Conservation (phyloP, 2,329 filamentous ascomycete genomes). For the Plenodomus biglobosus region DNA sequence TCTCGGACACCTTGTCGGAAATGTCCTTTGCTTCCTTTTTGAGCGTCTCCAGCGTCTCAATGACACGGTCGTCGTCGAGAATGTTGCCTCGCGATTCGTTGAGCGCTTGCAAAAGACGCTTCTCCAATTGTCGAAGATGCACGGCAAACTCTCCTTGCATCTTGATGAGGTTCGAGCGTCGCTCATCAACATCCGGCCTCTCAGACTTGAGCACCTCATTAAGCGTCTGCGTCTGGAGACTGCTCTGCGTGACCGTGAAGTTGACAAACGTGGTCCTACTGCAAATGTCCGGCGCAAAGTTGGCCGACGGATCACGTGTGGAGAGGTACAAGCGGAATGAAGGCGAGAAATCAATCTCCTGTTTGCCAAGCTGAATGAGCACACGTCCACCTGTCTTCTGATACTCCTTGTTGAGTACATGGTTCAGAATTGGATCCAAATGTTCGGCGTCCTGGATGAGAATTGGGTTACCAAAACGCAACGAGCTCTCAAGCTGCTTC, state of each 20-base stretch:
- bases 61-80: slow-evolving; percentile 95
- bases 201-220: slow-evolving; percentile 98
- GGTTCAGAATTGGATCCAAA: slow-evolving; percentile 93
- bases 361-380: slow-evolving; percentile 95
- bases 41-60: slow-evolving; percentile 93
- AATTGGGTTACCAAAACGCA: slow-evolving; percentile 97
- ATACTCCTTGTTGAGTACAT: slow-evolving; percentile 99
- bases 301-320: slow-evolving; percentile 92
- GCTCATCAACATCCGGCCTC: slow-evolving; percentile 93
- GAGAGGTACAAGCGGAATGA: slow-evolving; percentile 94
- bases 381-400: slow-evolving; percentile 98
- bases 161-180: slow-evolving; percentile 96
- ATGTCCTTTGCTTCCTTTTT: slow-evolving; percentile 98
- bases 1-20: slow-evolving; percentile 92
- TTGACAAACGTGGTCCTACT: slow-evolving; percentile 99
- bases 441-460: slow-evolving; percentile 98
- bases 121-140: slow-evolving; percentile 94
- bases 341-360: slow-evolving; percentile 98
- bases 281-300: slow-evolving; percentile 95
- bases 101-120: slow-evolving; percentile 86
- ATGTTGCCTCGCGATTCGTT: slow-evolving; percentile 98
- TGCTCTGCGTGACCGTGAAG: slow-evolving; percentile 98
- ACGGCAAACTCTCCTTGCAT: slow-evolving; percentile 98
- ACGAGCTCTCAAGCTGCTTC: slow-evolving; percentile 93
- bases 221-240: slow-evolving; percentile 94